These are phyloP conservation scores for Neofusicoccum laricinum DNA, from an alignment of 2,329 filamentous ascomycete genomes.

Conservation along the genomic window DNA sequence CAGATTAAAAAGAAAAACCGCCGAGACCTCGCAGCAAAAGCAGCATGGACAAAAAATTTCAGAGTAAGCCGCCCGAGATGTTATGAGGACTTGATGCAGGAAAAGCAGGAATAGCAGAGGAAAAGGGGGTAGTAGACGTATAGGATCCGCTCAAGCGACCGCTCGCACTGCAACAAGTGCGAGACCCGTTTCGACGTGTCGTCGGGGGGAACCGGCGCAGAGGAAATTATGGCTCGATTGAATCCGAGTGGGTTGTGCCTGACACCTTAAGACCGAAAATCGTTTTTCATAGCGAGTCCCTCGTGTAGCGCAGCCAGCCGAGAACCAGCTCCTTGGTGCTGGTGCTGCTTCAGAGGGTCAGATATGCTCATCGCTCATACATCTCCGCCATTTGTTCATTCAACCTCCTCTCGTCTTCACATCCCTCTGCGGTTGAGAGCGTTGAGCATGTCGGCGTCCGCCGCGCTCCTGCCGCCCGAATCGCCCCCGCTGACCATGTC, in stretches of 20 bases:
- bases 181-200: neutral
- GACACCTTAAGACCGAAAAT: constrained; percentile 14
- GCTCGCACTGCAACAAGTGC: neutral
- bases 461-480: constrained; percentile 35
- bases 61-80: constrained; percentile 5
- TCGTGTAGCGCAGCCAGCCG: constrained; percentile 9
- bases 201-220: neutral
- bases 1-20: constrained; percentile 16
- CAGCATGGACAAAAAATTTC: neutral
- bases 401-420: constrained; percentile 12
- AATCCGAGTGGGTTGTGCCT: constrained; percentile 10
- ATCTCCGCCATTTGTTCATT: constrained; percentile 12
- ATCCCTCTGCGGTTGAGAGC: constrained; percentile 38
- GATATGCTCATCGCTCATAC: constrained; percentile 13
- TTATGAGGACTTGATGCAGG: constrained; percentile 14
- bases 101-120: neutral
- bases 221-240: constrained; percentile 9
- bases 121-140: constrained; percentile 1
- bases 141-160: constrained; percentile 8
- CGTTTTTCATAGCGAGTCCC: constrained; percentile 12
- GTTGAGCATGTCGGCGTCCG: constrained; percentile 44
- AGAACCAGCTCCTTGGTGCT: constrained; percentile 16
- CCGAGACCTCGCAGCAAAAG: constrained; percentile 15
- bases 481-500: constrained; percentile 35
- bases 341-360: constrained; percentile 7